A percentile compares a stretch with the other conserved stretches of the same genome.
phyloP scores from a whole-genome alignment of 176 grass and related monocot species.

The Saccharum officinarum region DNA sequence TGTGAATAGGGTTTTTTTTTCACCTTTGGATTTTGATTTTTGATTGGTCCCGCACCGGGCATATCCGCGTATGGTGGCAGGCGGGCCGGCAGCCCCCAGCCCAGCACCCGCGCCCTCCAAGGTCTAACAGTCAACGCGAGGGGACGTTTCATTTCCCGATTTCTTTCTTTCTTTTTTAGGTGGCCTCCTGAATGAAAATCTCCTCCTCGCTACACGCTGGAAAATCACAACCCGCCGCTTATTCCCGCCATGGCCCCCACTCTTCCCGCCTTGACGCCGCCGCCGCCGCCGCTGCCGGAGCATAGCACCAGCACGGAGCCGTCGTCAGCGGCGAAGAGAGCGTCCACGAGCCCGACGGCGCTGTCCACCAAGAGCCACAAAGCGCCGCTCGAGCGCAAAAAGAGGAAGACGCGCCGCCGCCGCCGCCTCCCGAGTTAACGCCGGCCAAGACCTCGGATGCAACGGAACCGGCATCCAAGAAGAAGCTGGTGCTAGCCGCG shows the following conservation, averaged over 20 bases:
- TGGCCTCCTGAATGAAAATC: too few relatives aligned
- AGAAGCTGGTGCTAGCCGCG: conserved; percentile 12
- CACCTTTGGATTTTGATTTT: too few relatives aligned
- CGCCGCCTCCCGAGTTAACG: background rate
- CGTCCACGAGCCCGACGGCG: background rate
- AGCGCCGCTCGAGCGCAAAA: background rate
- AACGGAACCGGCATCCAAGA: conserved; percentile 27
- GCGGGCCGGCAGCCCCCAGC: too few relatives aligned
- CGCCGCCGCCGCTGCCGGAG: background rate
- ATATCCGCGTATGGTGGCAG: too few relatives aligned
- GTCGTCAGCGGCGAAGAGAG: background rate
- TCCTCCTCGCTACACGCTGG: background rate
- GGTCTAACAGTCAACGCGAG: too few relatives aligned
- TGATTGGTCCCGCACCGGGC: too few relatives aligned
- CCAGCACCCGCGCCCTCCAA: too few relatives aligned
- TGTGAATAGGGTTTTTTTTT: too few relatives aligned
- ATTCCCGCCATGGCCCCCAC: background rate
- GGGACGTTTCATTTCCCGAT: too few relatives aligned
- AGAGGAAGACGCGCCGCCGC: background rate
- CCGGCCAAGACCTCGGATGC: background rate
- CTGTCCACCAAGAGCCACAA: background rate
- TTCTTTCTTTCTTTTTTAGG: too few relatives aligned
- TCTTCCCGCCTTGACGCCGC: background rate
- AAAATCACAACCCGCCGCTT: background rate
- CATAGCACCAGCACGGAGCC: background rate